Conservation (phyloP, 2,329 filamentous ascomycete genomes). For the Saccharata proteae region DNA sequence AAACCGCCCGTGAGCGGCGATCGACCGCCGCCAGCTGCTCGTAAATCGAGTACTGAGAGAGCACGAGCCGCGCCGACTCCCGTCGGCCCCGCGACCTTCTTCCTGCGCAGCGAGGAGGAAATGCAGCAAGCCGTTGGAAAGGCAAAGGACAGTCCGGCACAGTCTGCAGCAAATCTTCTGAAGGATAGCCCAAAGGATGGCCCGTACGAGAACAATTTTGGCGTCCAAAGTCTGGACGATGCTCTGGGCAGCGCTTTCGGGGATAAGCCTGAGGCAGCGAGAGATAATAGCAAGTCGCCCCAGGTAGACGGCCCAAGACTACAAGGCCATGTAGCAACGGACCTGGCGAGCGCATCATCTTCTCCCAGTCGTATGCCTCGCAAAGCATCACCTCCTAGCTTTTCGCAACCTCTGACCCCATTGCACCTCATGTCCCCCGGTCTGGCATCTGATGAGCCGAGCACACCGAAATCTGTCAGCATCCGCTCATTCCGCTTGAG, state of each 20-base stretch:
- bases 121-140: slow-evolving; percentile 29
- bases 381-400: slow-evolving; percentile 3
- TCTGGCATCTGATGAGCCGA: slow-evolving; percentile 39
- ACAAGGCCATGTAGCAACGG: slow-evolving; percentile 5
- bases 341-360: slow-evolving; percentile 1
- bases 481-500: slow-evolving; percentile 46
- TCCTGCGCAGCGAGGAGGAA: slow-evolving; percentile 43
- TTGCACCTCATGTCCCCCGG: slow-evolving; percentile 27
- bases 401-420: slow-evolving; percentile 16
- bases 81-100: slow-evolving; percentile 44
- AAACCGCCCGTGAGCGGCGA: slow-evolving; percentile 25
- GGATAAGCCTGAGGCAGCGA: neutral
- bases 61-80: slow-evolving; percentile 7
- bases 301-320: slow-evolving; percentile 1
- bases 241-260: slow-evolving; percentile 31
- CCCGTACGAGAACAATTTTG: no score
- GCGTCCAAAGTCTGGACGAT: slow-evolving; percentile 46
- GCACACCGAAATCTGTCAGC: slow-evolving; percentile 48
- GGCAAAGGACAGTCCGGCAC: slow-evolving; percentile 1
- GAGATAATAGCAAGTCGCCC: slow-evolving; percentile 1
- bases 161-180: neutral
- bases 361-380: slow-evolving; percentile 5
- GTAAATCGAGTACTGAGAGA: neutral
- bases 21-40: slow-evolving; percentile 16
- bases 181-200: slow-evolving; percentile 24